Percentiles rank a stretch among this genome's conserved stretches.
These are phyloP conservation scores for Vitis riparia DNA, from an alignment of 164 flowering plant genomes.

Conservation along the genomic window DNA sequence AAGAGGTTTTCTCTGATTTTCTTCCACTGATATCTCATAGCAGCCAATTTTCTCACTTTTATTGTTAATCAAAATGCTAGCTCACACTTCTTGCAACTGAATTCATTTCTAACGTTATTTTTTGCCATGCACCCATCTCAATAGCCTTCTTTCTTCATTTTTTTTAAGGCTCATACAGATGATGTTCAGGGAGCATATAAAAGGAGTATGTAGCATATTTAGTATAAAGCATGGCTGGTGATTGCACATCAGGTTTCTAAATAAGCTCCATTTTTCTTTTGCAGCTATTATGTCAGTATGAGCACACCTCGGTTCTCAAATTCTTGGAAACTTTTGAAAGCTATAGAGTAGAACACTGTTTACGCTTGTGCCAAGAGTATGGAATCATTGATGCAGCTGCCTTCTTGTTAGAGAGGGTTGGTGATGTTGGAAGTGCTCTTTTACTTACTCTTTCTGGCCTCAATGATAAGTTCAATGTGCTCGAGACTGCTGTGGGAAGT, in stretches of 20 bases:
- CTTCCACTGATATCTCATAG: too few species aligned
- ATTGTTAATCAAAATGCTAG: background rate
- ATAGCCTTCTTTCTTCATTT: background rate
- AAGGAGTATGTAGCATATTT: background rate
- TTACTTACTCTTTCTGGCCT: slow-evolving; percentile 70
- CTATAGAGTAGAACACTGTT: slow-evolving; percentile 86
- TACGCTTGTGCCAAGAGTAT: slow-evolving; percentile 88
- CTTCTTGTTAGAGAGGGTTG: slow-evolving; percentile 91
- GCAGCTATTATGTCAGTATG: slow-evolving; percentile 91
- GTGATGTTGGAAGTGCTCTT: slow-evolving; percentile 94
- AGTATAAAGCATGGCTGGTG: background rate
- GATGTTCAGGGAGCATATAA: too few species aligned
- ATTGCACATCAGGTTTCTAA: slow-evolving; percentile 4
- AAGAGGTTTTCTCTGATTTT: too few species aligned
- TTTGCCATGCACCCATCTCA: background rate
- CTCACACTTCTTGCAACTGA: background rate
- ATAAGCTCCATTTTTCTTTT: slow-evolving; percentile 21
- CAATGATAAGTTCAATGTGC: slow-evolving; percentile 54
- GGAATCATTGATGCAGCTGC: slow-evolving; percentile 89
- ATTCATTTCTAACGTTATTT: background rate
- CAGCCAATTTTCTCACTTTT: background rate
- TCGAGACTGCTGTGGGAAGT: slow-evolving; percentile 50
- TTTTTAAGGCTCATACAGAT: too few species aligned
- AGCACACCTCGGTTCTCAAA: slow-evolving; percentile 76
- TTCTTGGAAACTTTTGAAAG: slow-evolving; percentile 92